Percentiles rank a stretch among this genome's conserved stretches.
Evolutionary conservation across 441 rosid species (phyloP).

Genomic region (Populus hybrid): DNA sequence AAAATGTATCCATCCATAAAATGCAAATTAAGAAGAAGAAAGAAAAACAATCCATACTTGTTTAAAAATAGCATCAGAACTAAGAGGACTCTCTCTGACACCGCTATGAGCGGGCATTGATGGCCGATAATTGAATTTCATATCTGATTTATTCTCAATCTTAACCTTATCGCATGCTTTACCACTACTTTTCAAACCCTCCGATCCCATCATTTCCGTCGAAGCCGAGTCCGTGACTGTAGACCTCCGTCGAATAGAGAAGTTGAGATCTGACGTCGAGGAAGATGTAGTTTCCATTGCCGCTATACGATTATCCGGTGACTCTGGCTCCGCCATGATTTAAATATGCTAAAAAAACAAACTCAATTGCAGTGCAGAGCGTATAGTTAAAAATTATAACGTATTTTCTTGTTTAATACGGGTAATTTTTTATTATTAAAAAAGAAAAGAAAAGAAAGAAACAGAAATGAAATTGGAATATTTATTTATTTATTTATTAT

Average conservation of each 20-base stretch:
- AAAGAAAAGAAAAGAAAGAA: neutral
- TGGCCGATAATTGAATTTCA: slow-evolving; percentile 61
- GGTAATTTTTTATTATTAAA: neutral
- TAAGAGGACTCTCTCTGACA: slow-evolving; percentile 87
- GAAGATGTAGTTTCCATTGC: slow-evolving; percentile 8
- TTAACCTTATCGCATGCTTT: slow-evolving; percentile 18
- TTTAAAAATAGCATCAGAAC: slow-evolving; percentile 86
- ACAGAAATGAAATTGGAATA: neutral
- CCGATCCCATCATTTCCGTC: neutral
- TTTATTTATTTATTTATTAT: no score
- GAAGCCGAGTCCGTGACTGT: slow-evolving; percentile 16
- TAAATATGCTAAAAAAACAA: neutral
- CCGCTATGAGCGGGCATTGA: slow-evolving; percentile 81
- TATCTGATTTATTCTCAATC: slow-evolving; percentile 22
- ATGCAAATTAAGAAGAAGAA: neutral
- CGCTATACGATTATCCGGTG: slow-evolving; percentile 30
- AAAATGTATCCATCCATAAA: neutral
- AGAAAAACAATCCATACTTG: slow-evolving; percentile 42
- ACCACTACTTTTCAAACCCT: neutral
- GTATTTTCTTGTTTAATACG: neutral
- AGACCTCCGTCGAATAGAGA: slow-evolving; percentile 37
- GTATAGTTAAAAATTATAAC: neutral
- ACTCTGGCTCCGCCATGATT: slow-evolving; percentile 40
- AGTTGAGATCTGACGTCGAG: slow-evolving; percentile 31
- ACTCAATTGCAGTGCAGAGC: no score